Evolutionary conservation across 2,329 filamentous ascomycete genomes (phyloP).

Genomic region (Colletotrichum kahawae): DNA sequence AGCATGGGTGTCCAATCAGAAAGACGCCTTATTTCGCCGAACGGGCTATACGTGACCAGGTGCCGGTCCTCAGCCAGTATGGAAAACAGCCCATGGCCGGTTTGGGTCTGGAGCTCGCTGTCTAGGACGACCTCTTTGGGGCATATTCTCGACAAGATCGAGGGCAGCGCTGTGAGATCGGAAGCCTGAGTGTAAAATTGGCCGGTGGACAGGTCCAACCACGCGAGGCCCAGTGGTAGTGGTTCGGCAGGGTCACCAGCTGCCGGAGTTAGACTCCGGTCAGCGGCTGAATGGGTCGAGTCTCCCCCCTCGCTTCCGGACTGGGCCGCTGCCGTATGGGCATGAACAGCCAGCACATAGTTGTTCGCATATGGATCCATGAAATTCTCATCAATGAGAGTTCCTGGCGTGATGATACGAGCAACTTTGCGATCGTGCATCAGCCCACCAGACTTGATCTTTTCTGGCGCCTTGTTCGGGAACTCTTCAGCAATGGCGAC

Average conservation of each 20-base stretch:
- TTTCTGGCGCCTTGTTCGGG: constrained; percentile 72
- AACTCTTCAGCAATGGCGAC: constrained; percentile 96
- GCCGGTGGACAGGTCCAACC: constrained; percentile 94
- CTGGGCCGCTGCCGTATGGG: constrained; percentile 53
- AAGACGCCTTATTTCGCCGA: constrained; percentile 50
- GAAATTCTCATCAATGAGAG: constrained; percentile 96
- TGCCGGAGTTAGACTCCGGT: constrained; percentile 5
- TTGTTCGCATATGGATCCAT: constrained; percentile 95
- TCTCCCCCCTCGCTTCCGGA: constrained; percentile 1
- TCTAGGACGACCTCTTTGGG: constrained; percentile 87
- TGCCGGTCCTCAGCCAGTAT: constrained; percentile 78
- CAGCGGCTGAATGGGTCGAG: constrained; percentile 4
- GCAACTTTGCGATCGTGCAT: constrained; percentile 86
- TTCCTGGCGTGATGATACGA: constrained; percentile 91
- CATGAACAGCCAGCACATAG: constrained; percentile 83
- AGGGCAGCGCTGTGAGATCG: constrained; percentile 73
- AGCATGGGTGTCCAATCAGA: constrained; percentile 78
- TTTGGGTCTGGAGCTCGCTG: constrained; percentile 61
- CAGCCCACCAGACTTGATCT: constrained; percentile 76
- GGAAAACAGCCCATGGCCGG: constrained; percentile 65
- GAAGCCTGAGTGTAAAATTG: constrained; percentile 88
- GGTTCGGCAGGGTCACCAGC: constrained; percentile 4
- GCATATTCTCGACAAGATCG: constrained; percentile 80
- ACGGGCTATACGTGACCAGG: constrained; percentile 74
- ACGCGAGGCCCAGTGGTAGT: constrained; percentile 76